A percentile compares a stretch with the other conserved stretches of the same genome.
phyloP scores from a whole-genome alignment of 208 protist genomes.

The Acanthamoeba royreba region DNA sequence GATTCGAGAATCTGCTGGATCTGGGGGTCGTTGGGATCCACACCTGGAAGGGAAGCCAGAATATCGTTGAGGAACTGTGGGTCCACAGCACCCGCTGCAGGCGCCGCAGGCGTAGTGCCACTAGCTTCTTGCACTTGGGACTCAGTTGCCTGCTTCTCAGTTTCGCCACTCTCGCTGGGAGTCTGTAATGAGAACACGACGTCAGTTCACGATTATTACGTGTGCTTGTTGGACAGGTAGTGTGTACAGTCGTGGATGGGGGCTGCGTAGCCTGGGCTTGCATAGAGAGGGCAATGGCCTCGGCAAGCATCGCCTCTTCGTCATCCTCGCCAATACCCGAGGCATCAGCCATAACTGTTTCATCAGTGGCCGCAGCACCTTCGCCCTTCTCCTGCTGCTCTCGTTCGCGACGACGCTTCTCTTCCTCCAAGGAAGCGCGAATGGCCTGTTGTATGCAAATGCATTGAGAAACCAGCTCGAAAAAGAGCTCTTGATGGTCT shows the following conservation, averaged over 20 bases:
- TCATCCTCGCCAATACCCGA: background rate
- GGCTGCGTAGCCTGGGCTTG: background rate
- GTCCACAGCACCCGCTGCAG: background rate
- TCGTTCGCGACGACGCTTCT: background rate
- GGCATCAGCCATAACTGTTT: background rate
- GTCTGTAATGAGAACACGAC: too few species aligned
- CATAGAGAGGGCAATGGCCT: slow-evolving; percentile 45
- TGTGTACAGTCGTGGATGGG: background rate
- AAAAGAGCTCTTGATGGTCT: background rate
- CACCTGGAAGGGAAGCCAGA: background rate
- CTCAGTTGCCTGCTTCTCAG: too few species aligned
- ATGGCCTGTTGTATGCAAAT: too few species aligned
- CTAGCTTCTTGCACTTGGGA: background rate
- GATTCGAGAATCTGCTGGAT: background rate
- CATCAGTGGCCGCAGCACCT: background rate
- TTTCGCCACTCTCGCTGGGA: too few species aligned
- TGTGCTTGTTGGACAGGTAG: too few species aligned
- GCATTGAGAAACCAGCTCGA: background rate
- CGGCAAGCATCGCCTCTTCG: background rate
- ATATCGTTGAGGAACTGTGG: background rate
- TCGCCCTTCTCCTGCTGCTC: background rate
- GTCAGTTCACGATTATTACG: too few species aligned
- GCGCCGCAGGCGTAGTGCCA: background rate
- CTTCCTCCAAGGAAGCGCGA: slow-evolving; percentile 18
- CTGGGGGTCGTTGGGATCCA: background rate